Base-by-base conservation (phyloP, 208 protist species). In the Trypanosoma mega region DNA sequence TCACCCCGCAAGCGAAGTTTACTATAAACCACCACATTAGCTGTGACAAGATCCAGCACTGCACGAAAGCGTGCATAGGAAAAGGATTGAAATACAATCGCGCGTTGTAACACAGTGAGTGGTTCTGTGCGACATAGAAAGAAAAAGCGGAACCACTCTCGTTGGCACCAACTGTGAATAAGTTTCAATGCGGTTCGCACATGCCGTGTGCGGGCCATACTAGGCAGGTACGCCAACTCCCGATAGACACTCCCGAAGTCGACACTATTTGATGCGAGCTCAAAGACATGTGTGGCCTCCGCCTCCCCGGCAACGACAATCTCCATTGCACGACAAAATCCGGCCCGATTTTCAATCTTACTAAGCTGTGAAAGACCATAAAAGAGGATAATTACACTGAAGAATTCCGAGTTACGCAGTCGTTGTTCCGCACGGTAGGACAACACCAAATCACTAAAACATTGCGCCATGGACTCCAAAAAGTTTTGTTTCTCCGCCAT, bases 401-500 rank as follows among this genome's bases (percentile, higher is more conserved):
- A 69, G 56, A 90, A 83, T 62, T 94, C 84, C 4, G 80, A 76
- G 48, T 91, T 78, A 14, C 73, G 72, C 36, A 69, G 55, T n/a
- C 74, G 74, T 49, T 77, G 69, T 68, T 91, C 80, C 11, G 72
- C 61, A 9, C 88, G 79, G 58, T 94, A 94, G 47, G 70, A 84
- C 24, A 87, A 52, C 9, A 78, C 72, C 39, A 94, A 61, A 63
- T 91, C 83, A 20, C 80, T 85, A 70, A 94, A 92, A 55, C 85
- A 92, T 73, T 94, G 88, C 18, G 85, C 80, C 41, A 92, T 88
- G 51, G 85, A 92, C 63, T 94, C 84, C 0, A 92, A 55, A 51
- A 92, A 94, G 33, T 89, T 80, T 60, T 85, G 79, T 72, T 94
- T 94, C 43, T 92, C 76, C 49, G 74, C 73, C 63, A 89, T 72